Evolutionary conservation across 805 yeast genomes (phyloP), one percentile per base, ranked within the genome.

Genomic region (Candida wancherniae): DNA sequence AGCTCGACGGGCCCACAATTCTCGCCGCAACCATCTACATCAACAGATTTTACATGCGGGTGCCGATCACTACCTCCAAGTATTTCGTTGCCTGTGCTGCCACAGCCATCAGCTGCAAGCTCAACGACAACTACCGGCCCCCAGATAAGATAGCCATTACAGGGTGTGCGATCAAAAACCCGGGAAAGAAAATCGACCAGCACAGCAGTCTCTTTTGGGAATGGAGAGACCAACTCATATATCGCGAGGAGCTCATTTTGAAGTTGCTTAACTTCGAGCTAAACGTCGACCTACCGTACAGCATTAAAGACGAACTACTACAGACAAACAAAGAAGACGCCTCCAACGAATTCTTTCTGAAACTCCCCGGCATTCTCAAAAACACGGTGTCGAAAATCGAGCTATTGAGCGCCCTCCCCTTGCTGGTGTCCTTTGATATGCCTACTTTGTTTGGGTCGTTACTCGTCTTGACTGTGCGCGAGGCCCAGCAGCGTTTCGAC

Each of bases 1-100:
- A 61, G 37, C 51, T 65, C 17, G 69, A 63, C 38, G 63, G 66
- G 4, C 44, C 55, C 17, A 63, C 71, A 24, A 63, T 65, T n/a
- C 50, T 61, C 19, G 67, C 68, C 1, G 65, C 71, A 9, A 60
- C 69, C 3, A 42, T 65, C 12, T 64, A 62, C 39, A 37, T 58
- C 13, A 56, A 60, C 33, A 45, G 71, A 6, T 64, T 52, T 34
- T 65, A 61, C 39, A 61, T 62, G 69, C 41, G 69, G 18, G 36
- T 54, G 38, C 68, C 70, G 10, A 62, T 65, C 19, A 58, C 70
- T 11, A 52, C 60, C 10, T 64, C 70, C 22, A 65, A 65, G 37
- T 63, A 65, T 46, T 65, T 51, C 37, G 68, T 65, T 17, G 69
- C 68, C 3, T 52, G 63, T 38, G 68, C 70, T 4, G 70, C 70